phyloP scores from a whole-genome alignment of 2,329 filamentous ascomycete genomes.

The Diaporthe citri region DNA sequence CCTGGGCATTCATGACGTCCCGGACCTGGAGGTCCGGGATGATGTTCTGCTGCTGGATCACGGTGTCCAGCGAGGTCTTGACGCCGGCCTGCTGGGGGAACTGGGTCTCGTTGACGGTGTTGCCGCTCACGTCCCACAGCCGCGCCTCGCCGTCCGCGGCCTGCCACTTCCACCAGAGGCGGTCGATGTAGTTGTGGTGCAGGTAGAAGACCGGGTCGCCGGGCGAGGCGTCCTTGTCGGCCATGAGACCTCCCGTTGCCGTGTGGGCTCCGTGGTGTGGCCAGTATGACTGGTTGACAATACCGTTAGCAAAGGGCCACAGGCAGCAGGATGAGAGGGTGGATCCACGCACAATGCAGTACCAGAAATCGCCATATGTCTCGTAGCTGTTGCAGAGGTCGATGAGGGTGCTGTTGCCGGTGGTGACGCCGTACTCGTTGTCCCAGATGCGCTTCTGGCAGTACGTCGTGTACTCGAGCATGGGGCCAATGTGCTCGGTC shows the following conservation, averaged over 20 bases:
- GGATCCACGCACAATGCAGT: conserved; percentile 36
- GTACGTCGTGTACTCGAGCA: conserved; percentile 40
- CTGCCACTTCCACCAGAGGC: conserved; percentile 44
- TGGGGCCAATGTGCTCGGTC: conserved; percentile 42
- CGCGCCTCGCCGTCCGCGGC: not conserved
- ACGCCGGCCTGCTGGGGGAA: conserved; percentile 7
- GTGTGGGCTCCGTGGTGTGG: conserved; percentile 27
- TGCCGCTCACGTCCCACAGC: conserved; percentile 30
- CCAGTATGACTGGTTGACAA: not conserved
- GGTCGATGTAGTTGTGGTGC: conserved; percentile 49
- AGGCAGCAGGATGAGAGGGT: conserved; percentile 16
- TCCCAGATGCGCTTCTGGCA: conserved; percentile 29
- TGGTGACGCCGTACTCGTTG: conserved; percentile 27
- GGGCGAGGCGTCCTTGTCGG: conserved; percentile 29
- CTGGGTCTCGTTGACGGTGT: conserved; percentile 21
- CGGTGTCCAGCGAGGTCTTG: conserved; percentile 18
- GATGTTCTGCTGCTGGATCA: conserved; percentile 3
- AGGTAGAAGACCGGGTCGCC: conserved; percentile 52
- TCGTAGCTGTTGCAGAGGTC: conserved; percentile 12
- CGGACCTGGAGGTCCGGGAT: conserved; percentile 11
- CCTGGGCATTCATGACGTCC: conserved; percentile 32
- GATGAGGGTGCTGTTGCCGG: conserved; percentile 35
- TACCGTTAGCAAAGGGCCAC: conserved; percentile 25
- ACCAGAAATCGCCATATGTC: conserved; percentile 33
- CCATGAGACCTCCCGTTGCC: conserved; percentile 14